Evolutionary conservation across 2,329 filamentous ascomycete genomes (phyloP), one percentile per base, ranked within the genome.

Genomic region (Penicillium hesseltinei): DNA sequence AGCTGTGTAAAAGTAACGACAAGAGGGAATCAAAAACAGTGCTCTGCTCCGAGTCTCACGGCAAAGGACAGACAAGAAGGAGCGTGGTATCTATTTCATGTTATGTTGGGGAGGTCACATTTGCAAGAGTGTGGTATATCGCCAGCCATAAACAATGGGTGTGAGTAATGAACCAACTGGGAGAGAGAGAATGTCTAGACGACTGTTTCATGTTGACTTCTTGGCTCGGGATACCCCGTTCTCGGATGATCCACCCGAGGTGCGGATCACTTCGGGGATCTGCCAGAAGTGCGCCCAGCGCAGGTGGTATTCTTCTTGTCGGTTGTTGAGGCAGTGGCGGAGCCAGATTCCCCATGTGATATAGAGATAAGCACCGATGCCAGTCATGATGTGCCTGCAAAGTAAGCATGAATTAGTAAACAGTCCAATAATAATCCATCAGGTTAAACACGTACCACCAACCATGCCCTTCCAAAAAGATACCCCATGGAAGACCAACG

Each of bases 331-430:
- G 66, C 89, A 91, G 61, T 88, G 86, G 40, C 90, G 84, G 19
- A 94, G 80, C 88, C 90, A 93, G 27, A 92, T 86, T 15, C 90
- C 88, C 90, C 91, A 95, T 15, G 86, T 79, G 64, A 95, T 91
- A 71, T 93, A 91, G 69, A 88, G 89, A 73, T 95, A 95, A 17
- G 90, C 90, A 71, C 91, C 91, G 36, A 88, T 79, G 13, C 90
- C 90, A 0, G 91, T 94, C 82, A 93, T 87, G 38, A 93, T 69
- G 75, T 93, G 90, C 88, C 88, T 82, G 52, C 7, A 31, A 39
- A 36, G 31, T 40, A 52, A 33, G 31, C 46, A 54, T 59, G 53
- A 69, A 58, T 64, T 50, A 59, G 62, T 39, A 15, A 45, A 42
- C 25, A 11, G 39, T 29, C 17, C 8, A 43, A 56, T 23, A 50